Conservation (phyloP, 805 yeast species). For the Metschnikowia anglica region DNA sequence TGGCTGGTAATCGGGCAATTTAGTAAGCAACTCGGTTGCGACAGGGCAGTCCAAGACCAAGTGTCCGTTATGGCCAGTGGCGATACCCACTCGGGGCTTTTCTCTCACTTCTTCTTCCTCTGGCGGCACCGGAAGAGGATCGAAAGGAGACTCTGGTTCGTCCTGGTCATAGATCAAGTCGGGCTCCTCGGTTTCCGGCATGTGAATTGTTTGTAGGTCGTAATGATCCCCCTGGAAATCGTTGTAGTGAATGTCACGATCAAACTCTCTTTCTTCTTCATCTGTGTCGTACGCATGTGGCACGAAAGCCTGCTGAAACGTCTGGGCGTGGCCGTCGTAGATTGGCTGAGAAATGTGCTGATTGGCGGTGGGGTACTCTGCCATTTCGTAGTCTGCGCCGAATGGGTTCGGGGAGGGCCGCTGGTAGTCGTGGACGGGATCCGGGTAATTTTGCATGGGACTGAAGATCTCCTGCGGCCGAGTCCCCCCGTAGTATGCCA, state of each 20-base stretch:
- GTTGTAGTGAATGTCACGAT: conserved; percentile 38
- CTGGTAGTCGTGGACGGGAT: conserved; percentile 11
- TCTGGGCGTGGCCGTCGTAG: conserved; percentile 13
- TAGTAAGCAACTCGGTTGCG: conserved; percentile 58
- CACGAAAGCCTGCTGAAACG: conserved; percentile 41
- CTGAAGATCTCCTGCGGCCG: conserved; percentile 19
- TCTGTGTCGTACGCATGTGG: conserved; percentile 44
- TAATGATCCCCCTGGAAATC: conserved; percentile 43
- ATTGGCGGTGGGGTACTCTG: conserved; percentile 10
- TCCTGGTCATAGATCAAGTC: conserved; percentile 15
- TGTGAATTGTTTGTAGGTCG: conserved; percentile 35
- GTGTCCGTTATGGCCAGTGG: conserved; percentile 56
- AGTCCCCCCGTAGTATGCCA: conserved; percentile 18
- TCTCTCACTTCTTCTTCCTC: conserved; percentile 32
- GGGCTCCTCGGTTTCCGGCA: conserved; percentile 21
- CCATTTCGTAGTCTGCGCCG: conserved; percentile 29
- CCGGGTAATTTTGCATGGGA: conserved; percentile 10
- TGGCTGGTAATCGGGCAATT: conserved; percentile 40
- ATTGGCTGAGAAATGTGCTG: conserved; percentile 5
- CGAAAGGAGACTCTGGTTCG: conserved; percentile 30
- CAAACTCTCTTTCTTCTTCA: conserved; percentile 42
- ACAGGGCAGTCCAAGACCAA: conserved; percentile 88
- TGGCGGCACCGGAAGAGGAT: conserved; percentile 33
- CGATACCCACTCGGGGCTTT: conserved; percentile 32
- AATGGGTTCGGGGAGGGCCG: conserved; percentile 26